A percentile compares a stretch with the other conserved stretches of the same genome.
Evolutionary conservation across 805 yeast species (phyloP).

Genomic region (Saturnispora sekii): DNA sequence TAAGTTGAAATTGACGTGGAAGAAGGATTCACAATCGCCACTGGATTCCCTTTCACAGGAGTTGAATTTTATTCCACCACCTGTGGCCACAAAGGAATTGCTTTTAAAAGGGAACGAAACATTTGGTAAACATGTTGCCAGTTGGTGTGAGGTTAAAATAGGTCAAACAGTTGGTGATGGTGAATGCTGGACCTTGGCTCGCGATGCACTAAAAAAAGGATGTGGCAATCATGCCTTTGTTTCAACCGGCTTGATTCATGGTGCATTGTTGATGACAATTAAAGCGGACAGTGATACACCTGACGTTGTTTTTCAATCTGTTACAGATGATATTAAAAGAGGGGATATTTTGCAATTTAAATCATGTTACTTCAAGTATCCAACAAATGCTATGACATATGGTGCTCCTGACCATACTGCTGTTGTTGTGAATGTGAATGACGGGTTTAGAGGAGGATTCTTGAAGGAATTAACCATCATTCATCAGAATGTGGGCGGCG

Average conservation of each 20-base stretch:
- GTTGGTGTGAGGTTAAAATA: slow-evolving; percentile 41
- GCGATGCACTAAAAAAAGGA: slow-evolving; percentile 41
- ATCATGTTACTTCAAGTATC: slow-evolving; percentile 31
- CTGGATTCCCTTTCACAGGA: slow-evolving; percentile 22
- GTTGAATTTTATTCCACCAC: slow-evolving; percentile 34
- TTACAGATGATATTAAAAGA: slow-evolving; percentile 35
- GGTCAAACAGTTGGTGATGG: slow-evolving; percentile 45
- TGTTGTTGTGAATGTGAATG: slow-evolving; percentile 26
- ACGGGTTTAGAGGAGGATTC: slow-evolving; percentile 18
- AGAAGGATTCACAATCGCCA: slow-evolving; percentile 18
- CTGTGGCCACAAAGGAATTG: slow-evolving; percentile 28
- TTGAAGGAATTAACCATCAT: slow-evolving; percentile 26
- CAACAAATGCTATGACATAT: slow-evolving; percentile 27
- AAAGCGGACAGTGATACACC: slow-evolving; percentile 14
- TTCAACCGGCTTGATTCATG: slow-evolving; percentile 38
- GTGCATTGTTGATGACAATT: slow-evolving; percentile 24
- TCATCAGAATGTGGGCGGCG: slow-evolving; percentile 43
- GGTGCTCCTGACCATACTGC: slow-evolving; percentile 51
- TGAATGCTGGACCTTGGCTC: slow-evolving; percentile 55
- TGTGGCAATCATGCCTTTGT: slow-evolving; percentile 52
- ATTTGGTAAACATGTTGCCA: slow-evolving; percentile 44
- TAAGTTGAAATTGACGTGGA: slow-evolving; percentile 33
- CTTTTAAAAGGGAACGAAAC: slow-evolving; percentile 28
- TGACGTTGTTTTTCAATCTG: slow-evolving; percentile 14
- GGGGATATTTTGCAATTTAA: slow-evolving; percentile 50